Base-by-base conservation (phyloP, 2,329 filamentous ascomycete species). In the Ceratocystiopsis sp. region DNA sequence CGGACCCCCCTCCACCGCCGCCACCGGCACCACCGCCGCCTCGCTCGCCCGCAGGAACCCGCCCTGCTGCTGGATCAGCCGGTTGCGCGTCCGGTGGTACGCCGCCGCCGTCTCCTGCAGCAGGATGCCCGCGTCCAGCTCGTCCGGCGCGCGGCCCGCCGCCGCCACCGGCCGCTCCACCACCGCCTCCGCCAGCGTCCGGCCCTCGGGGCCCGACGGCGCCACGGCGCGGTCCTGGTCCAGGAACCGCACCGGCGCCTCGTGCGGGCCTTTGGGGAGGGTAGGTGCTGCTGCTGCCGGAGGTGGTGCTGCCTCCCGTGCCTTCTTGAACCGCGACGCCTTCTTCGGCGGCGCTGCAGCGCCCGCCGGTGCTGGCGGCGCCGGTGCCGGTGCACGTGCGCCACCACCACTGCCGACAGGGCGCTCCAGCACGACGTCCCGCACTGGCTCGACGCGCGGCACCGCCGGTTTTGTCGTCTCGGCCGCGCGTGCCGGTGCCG, bases 81-180 rank as follows among this genome's bases (percentile, higher is more conserved):
- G 75, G 56, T 87, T 93, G 17, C 89, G 80, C 58, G 84, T 68
- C 38, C 75, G 77, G 57, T 93, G 81, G 59, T 93, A 93, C 55
- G 93, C 83, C 35, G 75, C 73, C 9, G 83, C 79, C 14, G 93
- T 77, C 57, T 93, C 81, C 48, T 83, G 77, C 42, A 81, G 72
- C 41, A 89, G 66, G 29, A 87, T 64, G 17, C 75, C 68, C 6
- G 81, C 74, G 51, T 94, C 81, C 35, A 89, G 66, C 50, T 83
- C 78, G 50, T 82, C 73, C 0, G 75, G 73, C 47, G 61, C 59
- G 37, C 48, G 54, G 9, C 56, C 50, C 21, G 50, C 50, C 1
- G 51, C 44, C 3, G 60, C 54, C 10, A 61, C 55, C 33, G 33
- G 62, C 36, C 70, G 68, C 56, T 80, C 76, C 18, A 78, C 58